These are phyloP conservation scores for Pseudogymnoascus sp. DNA, from an alignment of 2,329 filamentous ascomycete species.

Conservation along the genomic window DNA sequence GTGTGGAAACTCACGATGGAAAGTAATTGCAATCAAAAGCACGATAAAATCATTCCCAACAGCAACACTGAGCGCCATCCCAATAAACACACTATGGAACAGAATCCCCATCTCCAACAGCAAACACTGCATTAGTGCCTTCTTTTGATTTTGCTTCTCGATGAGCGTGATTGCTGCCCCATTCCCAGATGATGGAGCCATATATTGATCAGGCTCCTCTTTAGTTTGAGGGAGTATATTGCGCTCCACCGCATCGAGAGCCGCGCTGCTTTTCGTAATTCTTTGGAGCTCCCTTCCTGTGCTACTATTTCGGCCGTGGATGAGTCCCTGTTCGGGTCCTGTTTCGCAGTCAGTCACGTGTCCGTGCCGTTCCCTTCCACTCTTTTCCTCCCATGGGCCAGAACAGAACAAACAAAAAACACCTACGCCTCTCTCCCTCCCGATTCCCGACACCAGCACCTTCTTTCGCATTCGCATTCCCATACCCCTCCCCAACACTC, in stretches of 20 bases:
- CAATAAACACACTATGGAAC: slow-evolving; percentile 70
- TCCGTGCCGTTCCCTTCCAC: not conserved
- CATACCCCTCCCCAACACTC: not conserved
- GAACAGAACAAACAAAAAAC: not conserved
- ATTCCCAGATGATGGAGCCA: slow-evolving; percentile 17
- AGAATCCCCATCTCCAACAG: slow-evolving; percentile 70
- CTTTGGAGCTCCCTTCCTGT: slow-evolving; percentile 14
- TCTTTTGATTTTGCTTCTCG: slow-evolving; percentile 43
- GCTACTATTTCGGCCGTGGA: slow-evolving; percentile 3
- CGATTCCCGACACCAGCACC: not conserved
- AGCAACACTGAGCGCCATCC: slow-evolving; percentile 63
- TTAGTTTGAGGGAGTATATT: slow-evolving; percentile 49
- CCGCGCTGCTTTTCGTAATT: slow-evolving; percentile 46
- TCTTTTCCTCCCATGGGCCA: not conserved
- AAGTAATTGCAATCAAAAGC: slow-evolving; percentile 59
- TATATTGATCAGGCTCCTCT: slow-evolving; percentile 34
- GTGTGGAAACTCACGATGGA: slow-evolving; percentile 40
- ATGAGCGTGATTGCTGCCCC: slow-evolving; percentile 15
- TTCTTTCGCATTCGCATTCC: not conserved
- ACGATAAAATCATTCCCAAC: slow-evolving; percentile 52
- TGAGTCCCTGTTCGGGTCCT: not conserved
- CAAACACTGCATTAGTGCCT: slow-evolving; percentile 63
- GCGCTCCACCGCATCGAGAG: slow-evolving; percentile 56
- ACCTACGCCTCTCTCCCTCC: not conserved
- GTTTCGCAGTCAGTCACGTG: not conserved